A percentile compares a stretch with the other conserved stretches of the same genome.
Conservation (phyloP, 306 rosid genomes). For the Pachyrhizus erosus region DNA sequence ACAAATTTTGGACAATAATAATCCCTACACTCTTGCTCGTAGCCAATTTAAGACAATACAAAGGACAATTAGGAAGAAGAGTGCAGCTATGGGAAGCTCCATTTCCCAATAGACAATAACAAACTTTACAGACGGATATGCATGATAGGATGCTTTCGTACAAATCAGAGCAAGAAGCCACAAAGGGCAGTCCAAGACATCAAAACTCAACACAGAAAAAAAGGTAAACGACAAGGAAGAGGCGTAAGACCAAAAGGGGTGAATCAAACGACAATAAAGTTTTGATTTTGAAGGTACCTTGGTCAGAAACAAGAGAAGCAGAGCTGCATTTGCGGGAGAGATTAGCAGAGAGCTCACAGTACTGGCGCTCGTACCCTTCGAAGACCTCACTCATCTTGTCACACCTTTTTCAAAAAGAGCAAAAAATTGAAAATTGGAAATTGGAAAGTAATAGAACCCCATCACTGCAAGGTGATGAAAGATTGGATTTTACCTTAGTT, state of each 20-base stretch:
- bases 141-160: not conserved
- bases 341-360: constrained; percentile 89
- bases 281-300: constrained; percentile 37
- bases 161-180: constrained; percentile 1
- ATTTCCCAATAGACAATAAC: not conserved
- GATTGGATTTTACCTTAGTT: constrained; percentile 36
- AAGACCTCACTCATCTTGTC: constrained; percentile 75
- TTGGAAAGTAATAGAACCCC: not conserved
- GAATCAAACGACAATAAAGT: constrained; percentile 5
- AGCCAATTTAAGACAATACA: constrained; percentile 2
- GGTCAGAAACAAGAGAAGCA: constrained; percentile 59
- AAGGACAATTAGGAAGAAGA: not conserved
- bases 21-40: not conserved
- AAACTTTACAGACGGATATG: not conserved
- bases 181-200: constrained; percentile 1
- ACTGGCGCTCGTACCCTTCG: constrained; percentile 93
- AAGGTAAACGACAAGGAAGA: not conserved
- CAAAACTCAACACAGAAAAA: not conserved
- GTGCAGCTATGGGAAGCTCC: not conserved
- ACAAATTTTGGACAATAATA: not conserved
- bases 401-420: not conserved
- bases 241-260: constrained; percentile 2
- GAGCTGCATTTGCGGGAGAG: constrained; percentile 83
- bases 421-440: not conserved
- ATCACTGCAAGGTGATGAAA: not conserved